Evolutionary conservation across 495 filamentous ascomycete genomes (phyloP), one percentile per base, ranked within the genome.

Genomic region (Aspergillus asperescens): DNA sequence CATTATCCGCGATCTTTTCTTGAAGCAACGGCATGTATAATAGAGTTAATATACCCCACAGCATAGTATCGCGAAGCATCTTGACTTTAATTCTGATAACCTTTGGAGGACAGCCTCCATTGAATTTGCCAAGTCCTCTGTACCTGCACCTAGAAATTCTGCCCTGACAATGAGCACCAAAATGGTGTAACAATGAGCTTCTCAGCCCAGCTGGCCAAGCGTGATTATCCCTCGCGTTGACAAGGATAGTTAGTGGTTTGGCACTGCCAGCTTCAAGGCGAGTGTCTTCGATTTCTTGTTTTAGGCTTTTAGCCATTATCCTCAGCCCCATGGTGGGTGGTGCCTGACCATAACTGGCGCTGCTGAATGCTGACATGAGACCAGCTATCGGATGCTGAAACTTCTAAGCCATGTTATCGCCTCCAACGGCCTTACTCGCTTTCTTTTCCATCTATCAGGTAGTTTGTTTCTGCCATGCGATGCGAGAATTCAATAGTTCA

Each of bases 21-120:
- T 61, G 60, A 66, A 67, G 64, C 63, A 61, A 57, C 64, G 61
- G 64, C 64, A 63, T 73, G 68, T 73, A 72, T 60, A 65, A 73
- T 73, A 73, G 70, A 73, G 63, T 66, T 70, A 71, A 69, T 72
- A 73, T 73, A 73, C 70, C 70, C 67, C 62, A 60, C 68, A 64
- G 67, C 68, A 66, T 62, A 62, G n/a, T 59, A 47, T 60, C 46
- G 55, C 55, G 23, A 19, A 41, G 55, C 55, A 51, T 35, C 37
- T 38, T 52, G 49, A 48, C 40, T 18, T 28, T 20, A n/a, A 47
- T 29, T 43, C n/a, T n/a, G 22, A 42, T 35, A 51, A 51, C 50
- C 10, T 42, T 22, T 40, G 20, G 18, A 20, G 6, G 1, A 12
- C 10, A 42, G 25, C 19, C n/a, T 41, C 4, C 38, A 41, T 42